phyloP scores from a whole-genome alignment of 352 stramenopile species.

The Globisporangium cederbergense region DNA sequence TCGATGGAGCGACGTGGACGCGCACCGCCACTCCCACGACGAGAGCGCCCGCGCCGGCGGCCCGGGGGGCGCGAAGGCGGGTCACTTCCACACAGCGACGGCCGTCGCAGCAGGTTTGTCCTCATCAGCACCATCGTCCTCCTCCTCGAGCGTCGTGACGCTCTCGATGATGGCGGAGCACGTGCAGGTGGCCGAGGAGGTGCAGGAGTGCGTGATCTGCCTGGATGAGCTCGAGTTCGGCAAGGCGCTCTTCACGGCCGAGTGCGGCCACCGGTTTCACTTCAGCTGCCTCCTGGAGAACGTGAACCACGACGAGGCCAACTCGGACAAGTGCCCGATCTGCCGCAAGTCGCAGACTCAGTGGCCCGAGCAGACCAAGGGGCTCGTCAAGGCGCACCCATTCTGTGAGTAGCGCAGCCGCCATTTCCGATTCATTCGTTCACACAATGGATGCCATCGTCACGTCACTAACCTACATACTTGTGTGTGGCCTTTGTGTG shows the following conservation, averaged over 20 bases:
- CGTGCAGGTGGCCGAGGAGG: constrained; percentile 28
- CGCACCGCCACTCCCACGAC: constrained; percentile 22
- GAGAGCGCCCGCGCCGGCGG: not conserved
- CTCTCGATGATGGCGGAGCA: constrained; percentile 32
- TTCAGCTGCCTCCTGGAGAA: constrained; percentile 87
- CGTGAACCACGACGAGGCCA: constrained; percentile 87
- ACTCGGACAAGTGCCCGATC: constrained; percentile 87
- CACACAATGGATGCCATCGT: not conserved
- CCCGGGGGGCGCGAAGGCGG: not conserved
- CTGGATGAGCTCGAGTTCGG: constrained; percentile 70
- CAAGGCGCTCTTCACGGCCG: constrained; percentile 74
- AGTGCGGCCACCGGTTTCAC: constrained; percentile 85
- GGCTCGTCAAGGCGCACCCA: constrained; percentile 81
- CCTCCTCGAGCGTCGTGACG: constrained; percentile 23
- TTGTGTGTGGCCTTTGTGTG: not conserved
- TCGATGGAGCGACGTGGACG: constrained; percentile 70
- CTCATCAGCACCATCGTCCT: not conserved
- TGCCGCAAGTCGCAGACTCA: constrained; percentile 81
- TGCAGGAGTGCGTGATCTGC: constrained; percentile 80
- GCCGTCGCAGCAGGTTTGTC: constrained; percentile 13
- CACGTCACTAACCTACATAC: not conserved
- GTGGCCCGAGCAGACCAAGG: constrained; percentile 83
- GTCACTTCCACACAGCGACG: constrained; percentile 19
- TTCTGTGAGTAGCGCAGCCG: constrained; percentile 45
- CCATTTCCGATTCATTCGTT: not conserved